Evolutionary conservation across 75 land plant genomes (phyloP).

Genomic region (Gnetum montanum): DNA sequence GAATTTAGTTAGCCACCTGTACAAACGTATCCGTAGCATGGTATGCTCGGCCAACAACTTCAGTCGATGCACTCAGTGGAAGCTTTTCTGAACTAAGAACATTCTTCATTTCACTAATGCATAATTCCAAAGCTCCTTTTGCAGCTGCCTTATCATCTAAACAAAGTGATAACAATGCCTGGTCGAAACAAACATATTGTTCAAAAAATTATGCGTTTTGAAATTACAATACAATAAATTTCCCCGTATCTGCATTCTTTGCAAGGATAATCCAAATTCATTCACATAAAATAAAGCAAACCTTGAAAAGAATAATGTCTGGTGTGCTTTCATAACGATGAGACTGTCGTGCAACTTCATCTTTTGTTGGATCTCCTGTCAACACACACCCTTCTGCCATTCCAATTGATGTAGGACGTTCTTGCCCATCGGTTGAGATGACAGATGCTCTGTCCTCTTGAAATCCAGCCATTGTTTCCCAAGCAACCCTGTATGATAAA

Average conservation of each 20-base stretch:
- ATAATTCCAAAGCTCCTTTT: constrained; percentile 77
- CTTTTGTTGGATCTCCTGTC: constrained; percentile 74
- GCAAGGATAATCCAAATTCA: no score
- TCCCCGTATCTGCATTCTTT: no score
- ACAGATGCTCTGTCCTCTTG: constrained; percentile 65
- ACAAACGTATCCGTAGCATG: constrained; percentile 97
- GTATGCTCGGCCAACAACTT: constrained; percentile 77
- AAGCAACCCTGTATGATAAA: constrained; percentile 69
- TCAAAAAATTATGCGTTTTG: background rate
- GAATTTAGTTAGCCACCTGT: constrained; percentile 53
- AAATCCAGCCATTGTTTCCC: constrained; percentile 86
- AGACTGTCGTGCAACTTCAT: constrained; percentile 71
- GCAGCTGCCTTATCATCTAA: constrained; percentile 68
- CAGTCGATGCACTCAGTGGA: constrained; percentile 65
- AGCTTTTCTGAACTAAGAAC: constrained; percentile 68
- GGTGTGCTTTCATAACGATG: constrained; percentile 96
- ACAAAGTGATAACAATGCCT: constrained; percentile 89
- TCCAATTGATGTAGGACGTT: constrained; percentile 65
- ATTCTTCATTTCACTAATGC: constrained; percentile 73
- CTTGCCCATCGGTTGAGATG: constrained; percentile 54
- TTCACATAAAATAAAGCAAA: constrained; percentile 4
- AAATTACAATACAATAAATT: background rate
- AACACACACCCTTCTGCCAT: constrained; percentile 90
- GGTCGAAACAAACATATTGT: constrained; percentile 1
- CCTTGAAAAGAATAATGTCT: constrained; percentile 92